phyloP scores from a whole-genome alignment of 441 rosid genomes.

The Aleurites moluccanus region DNA sequence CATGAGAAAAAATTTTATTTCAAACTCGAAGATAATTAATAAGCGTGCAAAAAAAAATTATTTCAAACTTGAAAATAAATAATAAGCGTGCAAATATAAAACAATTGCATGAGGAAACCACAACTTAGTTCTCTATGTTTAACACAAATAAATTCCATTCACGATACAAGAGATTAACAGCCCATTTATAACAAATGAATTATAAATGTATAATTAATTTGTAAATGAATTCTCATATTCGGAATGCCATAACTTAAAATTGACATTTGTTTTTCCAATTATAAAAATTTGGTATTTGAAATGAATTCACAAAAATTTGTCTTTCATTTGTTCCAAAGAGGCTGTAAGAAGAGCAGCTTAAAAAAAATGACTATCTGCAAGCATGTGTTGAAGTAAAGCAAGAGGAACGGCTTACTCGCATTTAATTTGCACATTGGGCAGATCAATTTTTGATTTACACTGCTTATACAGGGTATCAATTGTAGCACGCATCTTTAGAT shows the following conservation, averaged over 20 bases:
- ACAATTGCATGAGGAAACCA: background rate
- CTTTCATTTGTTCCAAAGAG: no score
- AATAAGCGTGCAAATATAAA: no score
- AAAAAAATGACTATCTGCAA: background rate
- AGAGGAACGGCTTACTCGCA: constrained; percentile 59
- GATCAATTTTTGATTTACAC: constrained; percentile 39
- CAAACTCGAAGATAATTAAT: background rate
- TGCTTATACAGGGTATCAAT: constrained; percentile 50
- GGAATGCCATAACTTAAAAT: no score
- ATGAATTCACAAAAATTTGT: no score
- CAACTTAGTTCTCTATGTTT: background rate
- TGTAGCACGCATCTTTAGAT: constrained; percentile 45
- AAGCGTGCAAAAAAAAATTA: background rate
- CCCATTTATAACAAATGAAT: constrained; percentile 9
- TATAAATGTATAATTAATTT: background rate
- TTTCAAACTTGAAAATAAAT: no score
- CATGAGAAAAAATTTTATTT: background rate
- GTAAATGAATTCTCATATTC: no score
- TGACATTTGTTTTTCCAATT: no score
- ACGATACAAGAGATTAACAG: no score
- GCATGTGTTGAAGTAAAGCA: background rate
- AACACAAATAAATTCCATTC: constrained; percentile 10
- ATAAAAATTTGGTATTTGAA: no score
- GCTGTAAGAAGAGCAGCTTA: background rate
- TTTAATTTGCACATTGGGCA: constrained; percentile 43